These are phyloP conservation scores for Paramecium biaurelia DNA, from an alignment of 73 alveolate genomes.

Conservation along the genomic window DNA sequence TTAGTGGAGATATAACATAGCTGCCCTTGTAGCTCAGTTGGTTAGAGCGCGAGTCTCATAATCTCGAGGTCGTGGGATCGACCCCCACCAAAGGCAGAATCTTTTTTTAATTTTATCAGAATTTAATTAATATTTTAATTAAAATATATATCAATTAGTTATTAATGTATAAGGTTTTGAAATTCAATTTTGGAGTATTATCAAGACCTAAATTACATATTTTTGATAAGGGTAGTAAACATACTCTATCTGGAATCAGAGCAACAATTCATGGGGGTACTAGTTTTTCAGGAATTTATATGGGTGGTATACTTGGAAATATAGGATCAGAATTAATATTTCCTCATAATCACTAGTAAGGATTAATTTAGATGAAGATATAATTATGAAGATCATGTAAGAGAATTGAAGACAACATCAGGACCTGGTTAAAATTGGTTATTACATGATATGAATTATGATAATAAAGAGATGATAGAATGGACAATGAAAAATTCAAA, in stretches of 20 bases:
- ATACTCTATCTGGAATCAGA: conserved; percentile 55
- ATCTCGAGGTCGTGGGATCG: conserved; percentile 74
- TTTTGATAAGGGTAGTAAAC: conserved; percentile 55
- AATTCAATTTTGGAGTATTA: not conserved
- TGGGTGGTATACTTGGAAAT: conserved; percentile 62
- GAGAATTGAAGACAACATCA: conserved; percentile 50
- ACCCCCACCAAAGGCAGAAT: conserved; percentile 67
- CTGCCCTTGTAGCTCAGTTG: conserved; percentile 72
- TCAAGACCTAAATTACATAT: conserved; percentile 47
- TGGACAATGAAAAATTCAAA: conserved; percentile 61
- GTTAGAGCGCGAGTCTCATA: conserved; percentile 75
- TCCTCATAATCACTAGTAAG: conserved; percentile 53
- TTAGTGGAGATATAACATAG: not conserved
- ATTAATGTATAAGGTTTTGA: not conserved
- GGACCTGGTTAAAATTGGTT: conserved; percentile 49
- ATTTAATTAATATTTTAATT: not conserved
- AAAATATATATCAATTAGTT: not conserved
- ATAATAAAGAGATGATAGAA: conserved; percentile 64
- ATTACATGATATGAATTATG: conserved; percentile 55
- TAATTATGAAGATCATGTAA: conserved; percentile 55
- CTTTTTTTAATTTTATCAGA: not conserved
- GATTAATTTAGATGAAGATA: not conserved
- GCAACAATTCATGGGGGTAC: conserved; percentile 65
- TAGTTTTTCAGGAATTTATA: conserved; percentile 55
- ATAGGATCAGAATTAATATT: conserved; percentile 61